Base-by-base conservation (phyloP, 805 yeast species). In the Candida mattraensis region DNA sequence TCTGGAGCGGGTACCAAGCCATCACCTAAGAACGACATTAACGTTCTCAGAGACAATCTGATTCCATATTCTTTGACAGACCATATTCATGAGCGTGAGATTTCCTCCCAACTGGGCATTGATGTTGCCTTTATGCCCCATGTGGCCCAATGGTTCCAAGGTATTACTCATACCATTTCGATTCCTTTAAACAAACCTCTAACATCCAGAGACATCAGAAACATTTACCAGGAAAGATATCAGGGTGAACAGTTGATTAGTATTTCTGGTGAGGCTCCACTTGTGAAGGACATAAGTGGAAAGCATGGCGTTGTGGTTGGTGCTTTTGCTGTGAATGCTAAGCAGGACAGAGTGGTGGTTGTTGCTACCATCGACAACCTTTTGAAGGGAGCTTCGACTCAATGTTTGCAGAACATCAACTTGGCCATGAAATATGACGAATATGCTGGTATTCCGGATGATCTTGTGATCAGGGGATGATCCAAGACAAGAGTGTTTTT, bases 1-100 rank as follows among this genome's bases (percentile, higher is more conserved):
- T 93, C 99, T 9, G 99, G 99, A 41, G 99, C 99, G 8, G 99
- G 99, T 48, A 89, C 99, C 24, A 93, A 94, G 67, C 99, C 99
- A 40, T 86, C 96, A 10, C 95, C 95, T 44, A 88, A 89, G 69
- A 93, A 93, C 59, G 97, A 93, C 60, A 67, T 83, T 32, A 71
- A 78, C 40, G 70, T 80, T 56, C 72, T 93, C 58, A 64, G 68
- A 43, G 77, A 93, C 66, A 93, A 93, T 66, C 69, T 93, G 58
- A 86, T 93, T 54, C 98, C 99, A 39, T 93, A 93, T 67, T 80
- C 96, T 5, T 72, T 93, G 54, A 93, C 99, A 9, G 96, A 91
- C 61, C 99, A 93, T 63, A 83, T 93, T 41, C 99, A 93, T 61
- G 99, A 93, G 71, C 78, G 82, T 45, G 99, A 93, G 66, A 83